These are phyloP conservation scores for Mycena alexandri DNA, from an alignment of 768 basidiomycete genomes.

Conservation along the genomic window DNA sequence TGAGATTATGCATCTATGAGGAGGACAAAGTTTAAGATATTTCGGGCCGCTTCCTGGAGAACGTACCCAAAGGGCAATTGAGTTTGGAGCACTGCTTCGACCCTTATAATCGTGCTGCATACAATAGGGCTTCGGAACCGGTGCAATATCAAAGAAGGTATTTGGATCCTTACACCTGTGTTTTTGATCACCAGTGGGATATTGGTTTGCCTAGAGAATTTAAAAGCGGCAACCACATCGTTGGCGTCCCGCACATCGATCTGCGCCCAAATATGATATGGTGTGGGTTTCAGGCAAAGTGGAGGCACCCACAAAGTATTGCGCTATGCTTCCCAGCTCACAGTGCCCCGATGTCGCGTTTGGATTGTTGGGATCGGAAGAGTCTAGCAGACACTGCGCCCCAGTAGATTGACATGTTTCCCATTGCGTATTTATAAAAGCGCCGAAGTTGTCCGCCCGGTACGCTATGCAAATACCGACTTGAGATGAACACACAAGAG, in stretches of 20 bases:
- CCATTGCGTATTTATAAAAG: slow-evolving; percentile 53
- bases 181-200: slow-evolving; percentile 63
- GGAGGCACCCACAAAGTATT: slow-evolving; percentile 50
- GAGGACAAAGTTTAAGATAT: background rate
- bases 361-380: slow-evolving; percentile 45
- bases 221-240: slow-evolving; percentile 60
- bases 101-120: slow-evolving; percentile 63
- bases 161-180: slow-evolving; percentile 55
- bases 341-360: slow-evolving; percentile 44
- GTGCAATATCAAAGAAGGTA: background rate
- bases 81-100: slow-evolving; percentile 59
- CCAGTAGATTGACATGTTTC: slow-evolving; percentile 65
- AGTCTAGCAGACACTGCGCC: slow-evolving; percentile 63
- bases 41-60: background rate
- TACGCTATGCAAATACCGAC: background rate
- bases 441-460: slow-evolving; percentile 6
- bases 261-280: slow-evolving; percentile 35
- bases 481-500: too few species aligned
- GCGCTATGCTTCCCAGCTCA: slow-evolving; percentile 51
- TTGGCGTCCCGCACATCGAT: slow-evolving; percentile 54
- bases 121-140: background rate
- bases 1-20: slow-evolving; percentile 55
- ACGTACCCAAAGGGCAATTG: slow-evolving; percentile 62
- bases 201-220: slow-evolving; percentile 51
- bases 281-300: background rate